Base-by-base conservation (phyloP, 2,329 filamentous ascomycete genomes). In the Ophiostoma fasciatum region DNA sequence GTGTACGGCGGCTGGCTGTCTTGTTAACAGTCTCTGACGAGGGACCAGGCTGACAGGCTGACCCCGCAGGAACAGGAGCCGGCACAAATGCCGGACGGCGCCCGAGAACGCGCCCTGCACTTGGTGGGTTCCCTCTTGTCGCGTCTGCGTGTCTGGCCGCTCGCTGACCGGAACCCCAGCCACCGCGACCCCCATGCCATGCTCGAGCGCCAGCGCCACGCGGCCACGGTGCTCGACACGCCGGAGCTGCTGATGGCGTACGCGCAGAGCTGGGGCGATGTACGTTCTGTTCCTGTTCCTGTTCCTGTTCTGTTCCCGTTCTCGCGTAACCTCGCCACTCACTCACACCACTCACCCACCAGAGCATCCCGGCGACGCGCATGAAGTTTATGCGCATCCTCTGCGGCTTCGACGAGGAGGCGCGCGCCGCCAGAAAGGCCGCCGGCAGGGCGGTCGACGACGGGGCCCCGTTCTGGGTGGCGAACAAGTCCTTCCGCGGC, bases 191-290 rank as follows among this genome's bases (percentile, higher is more conserved):
- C 60, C 18, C 66, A 61, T 41, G 53, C 54, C 32, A 52, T 54
- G 12, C 45, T 50, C 4, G 63, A 71, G 42, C 54, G 57, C 4
- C 61, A 63, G 12, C 58, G 63, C 30, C 59, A 63, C 42, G 72
- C 72, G 11, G 56, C 65, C 15, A 56, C 63, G 10, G 61, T 75
- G 27, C 60, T 78, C 3, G 66, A 71, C 43, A 63, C 52, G 19
- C 71, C 71, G 0, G 71, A 76, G 47, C 53, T 69, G 38, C 54
- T 78, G 32, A 68, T 73, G 60, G 72, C 71, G 58, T 63, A 71
- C 28, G 67, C 73, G 3, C 61, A 67, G 44, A 63, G 63, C 43
- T 59, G 60, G 21, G 60, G 61, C 22, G 65, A 73, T 45, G 73
- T 77, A 49, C 46, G 67, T 59, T 8, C 6, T 28, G 21, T 31